Base-by-base conservation (phyloP, 208 protist genomes). In the Ichthyophonus hoferi region DNA sequence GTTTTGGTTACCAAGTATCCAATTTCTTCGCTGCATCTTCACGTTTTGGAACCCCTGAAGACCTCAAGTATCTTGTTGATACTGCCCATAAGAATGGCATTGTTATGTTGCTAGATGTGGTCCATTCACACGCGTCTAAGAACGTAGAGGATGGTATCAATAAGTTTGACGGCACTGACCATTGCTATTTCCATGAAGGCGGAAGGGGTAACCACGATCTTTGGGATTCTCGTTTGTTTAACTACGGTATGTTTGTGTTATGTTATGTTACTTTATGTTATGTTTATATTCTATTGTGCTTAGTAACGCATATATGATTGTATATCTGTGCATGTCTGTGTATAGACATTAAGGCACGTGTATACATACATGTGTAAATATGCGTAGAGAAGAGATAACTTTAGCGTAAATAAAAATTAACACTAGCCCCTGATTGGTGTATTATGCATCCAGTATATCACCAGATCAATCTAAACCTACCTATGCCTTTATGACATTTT, bases 1-100 rank as follows among this genome's bases (percentile, higher is more conserved):
- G 58, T 0, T 98, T 98, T 88, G 96, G 96, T 0, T 98, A 98
- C 87, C 95, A 96, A 82, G 96, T 98, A 0, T 97, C 96, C 12
- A 94, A 92, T 42, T 97, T 97, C 86, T 98, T 97, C 83, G 96
- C 97, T 0, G 79, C 93, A 33, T 91, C 94, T 33, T 94, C 88
- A 0, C 89, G 95, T 2, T 95, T 33, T 40, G 95, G 95, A 43
- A 92, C 91, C 41, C 95, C 96, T 1, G 93, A 95, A 1, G 94
- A 96, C 79, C 89, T 98, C 1, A 95, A 96, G 83, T 83, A 91
- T 1, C 90, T 98, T 2, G 92, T 98, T 40, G 95, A 98, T 76
- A 89, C 50, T 24, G 85, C 85, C 58, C 93, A 95, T 38, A 42
- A 39, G 0, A 43, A 93, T 77, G 95, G 95, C 31, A 38, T 98